Evolutionary conservation across 2,329 filamentous ascomycete genomes (phyloP), one percentile per base, ranked within the genome.

Genomic region (Pyricularia sp.): DNA sequence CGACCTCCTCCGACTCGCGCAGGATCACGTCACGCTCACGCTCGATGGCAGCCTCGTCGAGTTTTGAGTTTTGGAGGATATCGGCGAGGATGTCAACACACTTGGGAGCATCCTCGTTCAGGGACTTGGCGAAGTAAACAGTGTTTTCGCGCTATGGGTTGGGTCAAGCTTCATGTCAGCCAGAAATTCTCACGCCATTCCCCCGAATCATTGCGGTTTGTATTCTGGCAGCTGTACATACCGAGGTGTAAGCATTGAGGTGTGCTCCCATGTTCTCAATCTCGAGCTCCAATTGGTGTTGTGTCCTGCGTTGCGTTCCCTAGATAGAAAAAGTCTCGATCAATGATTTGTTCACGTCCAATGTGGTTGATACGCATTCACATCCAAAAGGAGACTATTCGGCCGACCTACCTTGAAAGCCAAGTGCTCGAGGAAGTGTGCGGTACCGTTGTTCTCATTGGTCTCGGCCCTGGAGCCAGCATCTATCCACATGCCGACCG

Each of bases 231-330:
- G 58, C 25, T 28, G 61, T 67, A 76, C 76, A 75, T 82, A 97
- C 94, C 85, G 94, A 98, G 77, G 95, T 99, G 86, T 99, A 99
- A 80, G 95, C 95, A 83, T 99, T 99, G 77, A 99, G 88, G 85
- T 99, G 95, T 73, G 93, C 95, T 81, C 95, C 95, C 92, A 99
- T 97, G 85, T 99, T 99, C 88, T 99, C 95, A 79, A 99, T 98
- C 86, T 99, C 95, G 73, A 99, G 90, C 86, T 99, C 95, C 80
- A 99, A 87, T 85, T 99, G 95, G 80, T 96, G 92, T 83, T 99
- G 95, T 73, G 92, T 93, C 82, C 95, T 89, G 85, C 92, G 97
- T 82, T 91, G 87, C 75, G 95, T 99, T 76, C 95, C 95, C 94
- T 94, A 72, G 20, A 30, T 20, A 28, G 20, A 30, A 33, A 28